phyloP scores from a whole-genome alignment of 345 rosid species.

The Eucalyptus microcorys region DNA sequence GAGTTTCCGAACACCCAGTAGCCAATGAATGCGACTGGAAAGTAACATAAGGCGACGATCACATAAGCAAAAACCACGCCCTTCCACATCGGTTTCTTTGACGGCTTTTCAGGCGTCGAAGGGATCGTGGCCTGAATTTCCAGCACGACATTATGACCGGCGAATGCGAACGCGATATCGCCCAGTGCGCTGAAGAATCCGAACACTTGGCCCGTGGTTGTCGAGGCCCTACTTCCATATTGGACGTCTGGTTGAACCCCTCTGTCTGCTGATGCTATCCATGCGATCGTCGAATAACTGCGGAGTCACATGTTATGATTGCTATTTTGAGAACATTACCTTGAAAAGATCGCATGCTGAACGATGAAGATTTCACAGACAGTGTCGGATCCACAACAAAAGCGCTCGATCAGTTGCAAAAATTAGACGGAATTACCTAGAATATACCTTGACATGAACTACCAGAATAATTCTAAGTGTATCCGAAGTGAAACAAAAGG shows the following conservation, averaged over 20 bases:
- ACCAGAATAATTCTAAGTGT: not conserved
- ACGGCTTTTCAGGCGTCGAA: conserved; percentile 52
- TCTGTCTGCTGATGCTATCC: conserved; percentile 34
- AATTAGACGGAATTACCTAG: not conserved
- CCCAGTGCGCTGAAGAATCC: conserved; percentile 42
- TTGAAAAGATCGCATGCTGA: not conserved
- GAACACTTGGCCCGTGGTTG: conserved; percentile 20
- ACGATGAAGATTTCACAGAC: not conserved
- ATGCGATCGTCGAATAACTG: conserved; percentile 55
- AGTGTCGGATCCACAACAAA: not conserved
- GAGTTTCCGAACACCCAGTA: conserved; percentile 40
- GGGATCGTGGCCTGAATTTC: conserved; percentile 73
- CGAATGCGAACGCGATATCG: conserved; percentile 54
- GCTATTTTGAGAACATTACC: not conserved
- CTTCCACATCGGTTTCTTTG: conserved; percentile 67
- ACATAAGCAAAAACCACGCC: conserved; percentile 42
- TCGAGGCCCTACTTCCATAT: conserved; percentile 17
- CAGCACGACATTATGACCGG: conserved; percentile 57
- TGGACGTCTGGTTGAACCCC: conserved; percentile 26
- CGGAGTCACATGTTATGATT: not conserved
- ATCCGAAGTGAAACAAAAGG: not conserved
- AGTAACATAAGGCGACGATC: conserved; percentile 53
- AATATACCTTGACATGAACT: not conserved
- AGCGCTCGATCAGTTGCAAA: not conserved
- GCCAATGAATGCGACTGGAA: conserved; percentile 51